Evolutionary conservation across 345 rosid genomes (phyloP).

Genomic region (Melaleuca alternifolia): DNA sequence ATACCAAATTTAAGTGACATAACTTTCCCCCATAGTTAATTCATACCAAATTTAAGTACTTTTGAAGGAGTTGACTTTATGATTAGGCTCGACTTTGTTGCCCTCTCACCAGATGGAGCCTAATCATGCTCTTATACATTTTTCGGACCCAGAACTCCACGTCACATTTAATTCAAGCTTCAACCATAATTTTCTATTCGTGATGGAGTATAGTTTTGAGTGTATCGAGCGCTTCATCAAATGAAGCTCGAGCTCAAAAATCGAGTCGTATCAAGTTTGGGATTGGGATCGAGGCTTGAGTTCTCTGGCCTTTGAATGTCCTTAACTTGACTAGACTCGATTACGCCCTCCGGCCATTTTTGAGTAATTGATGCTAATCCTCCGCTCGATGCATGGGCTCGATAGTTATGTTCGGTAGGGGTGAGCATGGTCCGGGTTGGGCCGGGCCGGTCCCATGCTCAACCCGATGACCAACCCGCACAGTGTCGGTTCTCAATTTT

Average conservation of each 20-base stretch:
- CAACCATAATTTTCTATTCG: background rate
- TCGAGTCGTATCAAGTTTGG: too few relatives aligned
- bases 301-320: too few relatives aligned
- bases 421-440: too few relatives aligned
- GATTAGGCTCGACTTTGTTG: background rate
- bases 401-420: too few relatives aligned
- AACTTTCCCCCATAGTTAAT: background rate
- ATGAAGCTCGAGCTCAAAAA: background rate
- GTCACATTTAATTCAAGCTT: background rate
- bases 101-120: background rate
- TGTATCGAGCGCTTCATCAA: background rate
- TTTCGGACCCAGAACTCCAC: background rate
- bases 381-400: background rate
- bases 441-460: too few relatives aligned
- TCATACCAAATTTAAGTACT: background rate
- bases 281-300: too few relatives aligned
- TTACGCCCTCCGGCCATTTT: background rate
- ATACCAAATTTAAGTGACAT: background rate
- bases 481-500: too few relatives aligned
- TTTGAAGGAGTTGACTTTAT: background rate
- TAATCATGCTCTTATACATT: background rate
- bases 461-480: too few relatives aligned
- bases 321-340: background rate
- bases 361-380: background rate
- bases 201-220: background rate